A percentile compares a stretch with the other conserved stretches of the same genome.
phyloP scores from a whole-genome alignment of 306 rosid genomes.

The Inga laurina region DNA sequence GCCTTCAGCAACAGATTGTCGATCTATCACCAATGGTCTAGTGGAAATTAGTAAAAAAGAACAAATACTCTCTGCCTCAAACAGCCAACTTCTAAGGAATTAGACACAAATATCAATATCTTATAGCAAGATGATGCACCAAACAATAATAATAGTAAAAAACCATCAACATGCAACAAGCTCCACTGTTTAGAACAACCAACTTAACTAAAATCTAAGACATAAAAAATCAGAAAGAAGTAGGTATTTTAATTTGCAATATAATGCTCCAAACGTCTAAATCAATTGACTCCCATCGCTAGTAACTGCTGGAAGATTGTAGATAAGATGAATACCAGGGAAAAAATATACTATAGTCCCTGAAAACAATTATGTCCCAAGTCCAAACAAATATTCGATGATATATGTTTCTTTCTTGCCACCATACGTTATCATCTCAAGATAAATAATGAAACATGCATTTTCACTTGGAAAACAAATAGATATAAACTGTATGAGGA shows the following conservation, averaged over 20 bases:
- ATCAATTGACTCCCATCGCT: neutral
- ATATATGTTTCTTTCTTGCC: neutral
- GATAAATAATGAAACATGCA: slow-evolving; percentile 1
- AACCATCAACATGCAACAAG: slow-evolving; percentile 16
- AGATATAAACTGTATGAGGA: slow-evolving; percentile 11
- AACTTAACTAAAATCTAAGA: neutral
- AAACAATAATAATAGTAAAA: neutral
- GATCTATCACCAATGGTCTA: neutral
- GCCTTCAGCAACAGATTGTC: slow-evolving; percentile 5
- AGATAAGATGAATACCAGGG: neutral
- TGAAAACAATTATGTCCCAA: neutral
- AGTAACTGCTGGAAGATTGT: neutral
- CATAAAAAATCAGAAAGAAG: slow-evolving; percentile 1
- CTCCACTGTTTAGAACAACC: slow-evolving; percentile 10
- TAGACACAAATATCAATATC: slow-evolving; percentile 15
- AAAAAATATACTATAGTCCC: neutral
- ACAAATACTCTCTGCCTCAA: neutral
- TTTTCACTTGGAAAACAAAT: slow-evolving; percentile 15
- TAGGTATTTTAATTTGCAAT: slow-evolving; percentile 10
- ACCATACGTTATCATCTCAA: neutral
- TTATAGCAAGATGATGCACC: slow-evolving; percentile 1
- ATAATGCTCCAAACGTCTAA: neutral
- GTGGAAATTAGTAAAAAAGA: neutral
- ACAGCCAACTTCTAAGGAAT: neutral
- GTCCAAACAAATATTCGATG: neutral